Evolutionary conservation across 495 filamentous ascomycete species (phyloP).

Genomic region (Bryoglossum gracile): DNA sequence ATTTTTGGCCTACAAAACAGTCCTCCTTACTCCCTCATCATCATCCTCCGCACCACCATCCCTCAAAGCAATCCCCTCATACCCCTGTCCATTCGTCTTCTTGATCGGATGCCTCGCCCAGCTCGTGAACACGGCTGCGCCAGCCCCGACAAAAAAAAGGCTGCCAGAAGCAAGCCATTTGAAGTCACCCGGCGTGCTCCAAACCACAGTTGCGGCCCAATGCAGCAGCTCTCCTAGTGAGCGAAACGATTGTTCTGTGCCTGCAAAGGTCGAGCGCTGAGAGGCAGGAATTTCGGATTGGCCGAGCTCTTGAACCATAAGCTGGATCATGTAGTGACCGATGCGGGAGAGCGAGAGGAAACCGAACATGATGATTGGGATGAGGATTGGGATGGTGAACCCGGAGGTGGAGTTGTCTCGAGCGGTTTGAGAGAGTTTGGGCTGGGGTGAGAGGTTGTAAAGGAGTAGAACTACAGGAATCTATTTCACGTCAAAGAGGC

Average conservation of each 20-base stretch:
- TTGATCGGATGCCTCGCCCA: slow-evolving; percentile 25
- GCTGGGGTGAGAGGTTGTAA: slow-evolving; percentile 26
- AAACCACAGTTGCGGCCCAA: slow-evolving; percentile 32
- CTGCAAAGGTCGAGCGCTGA: slow-evolving; percentile 35
- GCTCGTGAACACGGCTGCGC: slow-evolving; percentile 29
- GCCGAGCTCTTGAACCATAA: slow-evolving; percentile 36
- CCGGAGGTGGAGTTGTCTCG: too few relatives aligned
- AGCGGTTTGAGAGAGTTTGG: not conserved
- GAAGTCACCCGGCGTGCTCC: slow-evolving; percentile 33
- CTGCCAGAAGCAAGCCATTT: slow-evolving; percentile 33
- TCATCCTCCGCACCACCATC: slow-evolving; percentile 22
- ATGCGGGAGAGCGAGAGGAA: slow-evolving; percentile 36
- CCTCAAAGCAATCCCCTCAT: slow-evolving; percentile 23
- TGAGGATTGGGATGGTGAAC: not conserved
- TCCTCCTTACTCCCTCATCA: slow-evolving; percentile 1
- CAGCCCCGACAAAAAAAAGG: slow-evolving; percentile 24
- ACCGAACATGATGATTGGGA: slow-evolving; percentile 28
- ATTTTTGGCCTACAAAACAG: too few relatives aligned
- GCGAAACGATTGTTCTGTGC: slow-evolving; percentile 34
- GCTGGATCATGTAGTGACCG: slow-evolving; percentile 34
- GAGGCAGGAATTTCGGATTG: slow-evolving; percentile 32
- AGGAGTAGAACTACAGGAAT: slow-evolving; percentile 32
- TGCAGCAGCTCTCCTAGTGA: slow-evolving; percentile 33
- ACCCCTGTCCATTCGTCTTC: not conserved
- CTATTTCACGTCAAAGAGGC: slow-evolving; percentile 12